phyloP scores from a whole-genome alignment of 768 basidiomycete species.

The Suillus cothurnatus region DNA sequence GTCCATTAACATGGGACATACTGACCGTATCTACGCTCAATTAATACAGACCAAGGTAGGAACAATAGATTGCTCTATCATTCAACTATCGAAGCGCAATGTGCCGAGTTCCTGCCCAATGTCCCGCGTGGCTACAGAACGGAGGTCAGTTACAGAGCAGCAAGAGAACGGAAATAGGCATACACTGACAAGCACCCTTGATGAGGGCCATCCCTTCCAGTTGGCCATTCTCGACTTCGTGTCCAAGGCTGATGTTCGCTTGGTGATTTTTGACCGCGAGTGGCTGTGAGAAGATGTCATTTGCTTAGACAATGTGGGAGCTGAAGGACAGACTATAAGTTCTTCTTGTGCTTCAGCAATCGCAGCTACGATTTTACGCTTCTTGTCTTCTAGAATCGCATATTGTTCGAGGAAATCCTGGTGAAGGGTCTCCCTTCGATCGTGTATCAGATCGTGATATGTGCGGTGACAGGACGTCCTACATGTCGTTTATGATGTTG shows the following conservation, averaged over 20 bases:
- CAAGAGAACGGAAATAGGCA: not conserved
- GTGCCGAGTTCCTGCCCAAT: not conserved
- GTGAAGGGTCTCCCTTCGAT: conserved; percentile 25
- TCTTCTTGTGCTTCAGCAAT: conserved; percentile 25
- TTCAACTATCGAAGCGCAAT: not conserved
- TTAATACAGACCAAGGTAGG: not conserved
- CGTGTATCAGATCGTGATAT: conserved; percentile 9
- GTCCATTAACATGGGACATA: not conserved
- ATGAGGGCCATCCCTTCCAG: conserved; percentile 23
- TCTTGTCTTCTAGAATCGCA: conserved; percentile 27
- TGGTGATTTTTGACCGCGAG: conserved; percentile 32
- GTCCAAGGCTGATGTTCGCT: conserved; percentile 20
- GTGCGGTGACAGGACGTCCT: conserved; percentile 11
- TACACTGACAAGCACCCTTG: conserved; percentile 26
- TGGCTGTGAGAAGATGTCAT: conserved; percentile 16
- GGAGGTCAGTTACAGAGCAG: not conserved
- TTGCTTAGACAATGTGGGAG: not conserved
- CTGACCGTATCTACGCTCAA: not conserved
- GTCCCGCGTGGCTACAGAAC: not conserved
- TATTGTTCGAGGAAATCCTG: conserved; percentile 29
- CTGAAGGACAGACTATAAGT: conserved; percentile 25
- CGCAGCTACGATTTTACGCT: conserved; percentile 28
- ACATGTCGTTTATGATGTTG: conserved; percentile 27
- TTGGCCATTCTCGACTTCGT: conserved; percentile 28
- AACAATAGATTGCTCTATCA: no score